Base-by-base conservation (phyloP, 2,329 filamentous ascomycete species). In the Verticillium klebahnii region DNA sequence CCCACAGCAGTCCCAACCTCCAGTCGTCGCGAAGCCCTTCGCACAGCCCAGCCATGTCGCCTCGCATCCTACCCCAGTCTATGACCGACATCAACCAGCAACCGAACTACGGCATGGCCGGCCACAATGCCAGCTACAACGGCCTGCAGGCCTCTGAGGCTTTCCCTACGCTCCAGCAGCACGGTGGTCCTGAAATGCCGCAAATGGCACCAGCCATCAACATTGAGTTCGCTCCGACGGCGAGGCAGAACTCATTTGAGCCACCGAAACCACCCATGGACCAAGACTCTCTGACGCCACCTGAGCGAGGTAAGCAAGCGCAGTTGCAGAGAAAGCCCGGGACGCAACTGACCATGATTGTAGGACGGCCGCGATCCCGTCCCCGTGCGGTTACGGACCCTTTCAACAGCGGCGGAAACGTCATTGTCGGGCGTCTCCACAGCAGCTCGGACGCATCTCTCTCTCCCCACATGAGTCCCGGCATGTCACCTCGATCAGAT, bases 121-220 rank as follows among this genome's bases (percentile, higher is more conserved):
- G 72, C 7, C 72, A 76, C 5, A 77, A 73, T 65, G 71, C 76
- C 50, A 62, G 72, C 64, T 72, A 77, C 69, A 57, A 82, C 59
- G 73, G 67, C 67, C 72, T 78, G 63, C 76, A 71, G 63, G 75
- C 65, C 34, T 70, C 65, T 32, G 83, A 87, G 67, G 77, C 82
- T 8, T 88, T 87, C 67, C 82, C 84, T 6, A 73, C 78, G 34
- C 73, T 86, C 15, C 72, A 72, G 19, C 77, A 80, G 61, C 77
- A 80, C 29, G 73, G 74, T n/a, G 76, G 76, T 29, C 73, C 76
- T 34, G 90, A 93, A 62, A 84, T 91, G 72, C 85, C 86, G 6
- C 87, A 90, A 67, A 95, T 96, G 89, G 90, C 89, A 3, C 91
- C 93, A n/a, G 91, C 93, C 59, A 97, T 97, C 75, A 96, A 95